Evolutionary conservation across 805 yeast genomes (phyloP).

Genomic region (Hanseniaspora nectarophila): DNA sequence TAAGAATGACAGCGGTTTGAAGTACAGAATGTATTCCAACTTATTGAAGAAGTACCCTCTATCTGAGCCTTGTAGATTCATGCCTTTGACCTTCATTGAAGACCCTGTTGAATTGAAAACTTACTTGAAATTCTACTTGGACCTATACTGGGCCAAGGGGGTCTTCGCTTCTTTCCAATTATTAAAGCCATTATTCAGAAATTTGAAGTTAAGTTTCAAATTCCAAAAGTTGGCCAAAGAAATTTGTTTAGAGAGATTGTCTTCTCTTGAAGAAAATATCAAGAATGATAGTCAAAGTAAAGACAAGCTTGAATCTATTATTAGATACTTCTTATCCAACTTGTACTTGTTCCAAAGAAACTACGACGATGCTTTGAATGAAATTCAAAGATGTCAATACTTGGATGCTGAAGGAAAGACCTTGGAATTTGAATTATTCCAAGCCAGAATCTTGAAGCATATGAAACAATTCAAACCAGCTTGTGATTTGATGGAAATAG

Average conservation of each 20-base stretch:
- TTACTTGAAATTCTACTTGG: slow-evolving; percentile 44
- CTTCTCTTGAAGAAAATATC: slow-evolving; percentile 31
- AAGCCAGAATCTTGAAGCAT: slow-evolving; percentile 71
- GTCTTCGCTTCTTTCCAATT: slow-evolving; percentile 85
- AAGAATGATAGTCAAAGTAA: slow-evolving; percentile 28
- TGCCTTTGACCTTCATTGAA: slow-evolving; percentile 64
- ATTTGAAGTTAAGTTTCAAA: slow-evolving; percentile 28
- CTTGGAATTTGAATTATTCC: slow-evolving; percentile 68
- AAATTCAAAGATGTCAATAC: slow-evolving; percentile 40
- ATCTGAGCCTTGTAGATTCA: slow-evolving; percentile 64
- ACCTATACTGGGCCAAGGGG: slow-evolving; percentile 56
- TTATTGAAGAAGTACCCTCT: slow-evolving; percentile 63
- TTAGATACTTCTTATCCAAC: slow-evolving; percentile 59
- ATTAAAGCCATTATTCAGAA: slow-evolving; percentile 63
- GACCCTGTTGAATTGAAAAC: slow-evolving; percentile 36
- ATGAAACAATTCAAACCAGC: slow-evolving; percentile 53
- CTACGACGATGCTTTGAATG: slow-evolving; percentile 36
- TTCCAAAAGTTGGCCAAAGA: slow-evolving; percentile 36
- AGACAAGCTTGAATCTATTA: slow-evolving; percentile 46
- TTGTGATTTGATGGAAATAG: slow-evolving; percentile 51
- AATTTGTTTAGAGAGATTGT: slow-evolving; percentile 33
- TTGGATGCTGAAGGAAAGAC: slow-evolving; percentile 67
- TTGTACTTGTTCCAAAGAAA: slow-evolving; percentile 52
- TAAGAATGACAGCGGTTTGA: slow-evolving; percentile 35
- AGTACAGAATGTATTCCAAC: slow-evolving; percentile 52